Conservation (phyloP, 495 filamentous ascomycete species). For the Bathelium albidoporum region DNA sequence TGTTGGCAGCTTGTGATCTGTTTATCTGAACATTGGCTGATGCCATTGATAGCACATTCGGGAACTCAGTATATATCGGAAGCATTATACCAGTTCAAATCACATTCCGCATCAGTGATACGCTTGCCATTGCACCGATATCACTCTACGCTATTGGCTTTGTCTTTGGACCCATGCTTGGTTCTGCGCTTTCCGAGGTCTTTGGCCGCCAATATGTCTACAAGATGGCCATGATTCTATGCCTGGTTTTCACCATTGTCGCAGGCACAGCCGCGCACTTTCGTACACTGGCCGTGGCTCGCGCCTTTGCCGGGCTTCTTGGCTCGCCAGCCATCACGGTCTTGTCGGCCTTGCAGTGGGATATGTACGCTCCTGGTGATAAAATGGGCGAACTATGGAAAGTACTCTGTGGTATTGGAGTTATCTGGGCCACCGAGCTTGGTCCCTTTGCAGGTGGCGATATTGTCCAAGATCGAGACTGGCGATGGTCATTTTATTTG, state of each 20-base stretch:
- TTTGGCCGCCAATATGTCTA: conserved; percentile 20
- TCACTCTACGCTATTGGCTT: conserved; percentile 23
- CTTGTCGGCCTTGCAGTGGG: conserved; percentile 33
- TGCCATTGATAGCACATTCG: conserved; percentile 14
- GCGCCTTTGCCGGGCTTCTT: conserved; percentile 24
- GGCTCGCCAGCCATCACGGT: conserved; percentile 33
- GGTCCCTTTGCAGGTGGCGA: conserved; percentile 28
- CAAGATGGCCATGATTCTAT: conserved; percentile 15
- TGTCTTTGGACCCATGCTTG: conserved; percentile 20
- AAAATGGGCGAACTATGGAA: background rate
- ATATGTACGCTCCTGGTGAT: background rate
- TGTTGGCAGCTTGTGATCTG: background rate
- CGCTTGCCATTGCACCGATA: conserved; percentile 21
- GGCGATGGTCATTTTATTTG: conserved; percentile 22
- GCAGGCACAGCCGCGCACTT: conserved; percentile 14
- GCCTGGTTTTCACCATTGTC: conserved; percentile 22
- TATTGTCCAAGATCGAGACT: conserved; percentile 15
- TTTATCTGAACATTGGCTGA: background rate
- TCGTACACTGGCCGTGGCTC: conserved; percentile 10
- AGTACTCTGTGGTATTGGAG: background rate
- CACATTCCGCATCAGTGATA: conserved; percentile 17
- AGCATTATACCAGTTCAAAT: conserved; percentile 11
- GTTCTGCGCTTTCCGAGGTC: conserved; percentile 21
- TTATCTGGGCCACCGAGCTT: conserved; percentile 11
- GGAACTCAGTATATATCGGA: conserved; percentile 21